Base-by-base conservation (phyloP, 345 rosid genomes). In the Ceriops decandra region DNA sequence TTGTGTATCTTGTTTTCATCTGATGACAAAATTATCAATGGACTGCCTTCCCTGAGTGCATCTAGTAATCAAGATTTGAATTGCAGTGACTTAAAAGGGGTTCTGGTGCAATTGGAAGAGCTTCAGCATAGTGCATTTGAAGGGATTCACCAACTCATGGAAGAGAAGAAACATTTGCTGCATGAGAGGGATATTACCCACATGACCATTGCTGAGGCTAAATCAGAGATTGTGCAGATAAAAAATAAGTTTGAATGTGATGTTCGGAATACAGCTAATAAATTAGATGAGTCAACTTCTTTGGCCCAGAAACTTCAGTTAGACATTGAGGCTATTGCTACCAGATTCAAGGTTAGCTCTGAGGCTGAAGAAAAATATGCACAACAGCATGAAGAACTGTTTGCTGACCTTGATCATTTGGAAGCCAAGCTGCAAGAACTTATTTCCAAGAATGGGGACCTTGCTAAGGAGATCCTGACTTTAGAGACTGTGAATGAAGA, bases 231-330 rank as follows among this genome's bases (percentile, higher is more conserved):
- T 67, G 47, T 68, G 61, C 69, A 79, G 70, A 72, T 88, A 71
- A 91, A 88, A 79, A 78, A 80, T 82, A 84, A 78, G 78, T 82
- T 79, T 59, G 88, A 85, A 68, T 70, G 67, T 69, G 89, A 84
- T 68, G 8, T 79, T 63, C 74, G 62, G 22, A 74, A 74, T 76
- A 72, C 85, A 69, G 79, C 76, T 19, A 74, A 77, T 64, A 86
- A 85, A 72, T 74, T 88, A 32, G 81, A 80, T 73, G 77, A 60
- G 51, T 88, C 90, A 67, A 77, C 73, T 79, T 67, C 77, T 31
- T 60, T 77, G 67, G 67, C 81, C 63, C 81, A 84, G 77, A 89
- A 85, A 76, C 90, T 89, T 78, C 93, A 88, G 80, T 78, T 68
- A 73, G 77, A 83, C 73, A 66, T 83, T 56, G 97, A 91, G 71